Percentiles rank a stretch among this genome's conserved stretches.
These are phyloP conservation scores for Piloderma croceum DNA, from an alignment of 768 basidiomycete genomes.

Conservation along the genomic window DNA sequence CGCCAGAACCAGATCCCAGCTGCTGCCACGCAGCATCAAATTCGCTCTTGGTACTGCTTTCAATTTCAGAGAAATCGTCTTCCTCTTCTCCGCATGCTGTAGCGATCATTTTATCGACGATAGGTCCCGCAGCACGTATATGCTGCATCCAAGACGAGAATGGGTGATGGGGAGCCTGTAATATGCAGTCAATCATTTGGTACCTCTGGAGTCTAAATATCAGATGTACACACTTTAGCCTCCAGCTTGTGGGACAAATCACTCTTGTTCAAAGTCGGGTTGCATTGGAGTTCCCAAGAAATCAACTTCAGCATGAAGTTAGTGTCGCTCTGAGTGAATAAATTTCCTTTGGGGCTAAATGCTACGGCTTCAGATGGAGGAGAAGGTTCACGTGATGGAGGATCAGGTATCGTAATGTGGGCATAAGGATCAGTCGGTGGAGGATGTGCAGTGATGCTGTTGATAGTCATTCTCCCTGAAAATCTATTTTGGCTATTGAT, in stretches of 20 bases:
- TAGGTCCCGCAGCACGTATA: slow-evolving; percentile 37
- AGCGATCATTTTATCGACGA: slow-evolving; percentile 29
- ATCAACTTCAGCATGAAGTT: slow-evolving; percentile 64
- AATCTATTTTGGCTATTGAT: slow-evolving; percentile 25
- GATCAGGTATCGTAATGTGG: slow-evolving; percentile 52
- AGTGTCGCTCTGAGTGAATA: slow-evolving; percentile 61
- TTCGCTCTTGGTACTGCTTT: too few relatives aligned
- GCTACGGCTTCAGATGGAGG: slow-evolving; percentile 51
- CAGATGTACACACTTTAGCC: too few relatives aligned
- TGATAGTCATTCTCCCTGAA: slow-evolving; percentile 44
- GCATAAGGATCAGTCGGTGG: slow-evolving; percentile 50
- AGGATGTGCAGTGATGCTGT: slow-evolving; percentile 54
- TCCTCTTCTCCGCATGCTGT: slow-evolving; percentile 10
- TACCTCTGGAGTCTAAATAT: too few relatives aligned
- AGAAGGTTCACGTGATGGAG: slow-evolving; percentile 64
- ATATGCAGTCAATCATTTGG: slow-evolving; percentile 7
- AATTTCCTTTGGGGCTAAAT: slow-evolving; percentile 48
- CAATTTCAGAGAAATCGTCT: slow-evolving; percentile 10
- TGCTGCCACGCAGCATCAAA: too few relatives aligned
- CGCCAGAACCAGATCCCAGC: too few relatives aligned
- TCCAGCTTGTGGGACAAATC: slow-evolving; percentile 51
- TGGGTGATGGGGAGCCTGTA: slow-evolving; percentile 3
- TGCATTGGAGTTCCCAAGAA: slow-evolving; percentile 51
- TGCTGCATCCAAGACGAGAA: slow-evolving; percentile 52
- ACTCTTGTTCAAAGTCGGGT: slow-evolving; percentile 47